phyloP scores from a whole-genome alignment of 345 rosid species.

The Melaleuca alternifolia region DNA sequence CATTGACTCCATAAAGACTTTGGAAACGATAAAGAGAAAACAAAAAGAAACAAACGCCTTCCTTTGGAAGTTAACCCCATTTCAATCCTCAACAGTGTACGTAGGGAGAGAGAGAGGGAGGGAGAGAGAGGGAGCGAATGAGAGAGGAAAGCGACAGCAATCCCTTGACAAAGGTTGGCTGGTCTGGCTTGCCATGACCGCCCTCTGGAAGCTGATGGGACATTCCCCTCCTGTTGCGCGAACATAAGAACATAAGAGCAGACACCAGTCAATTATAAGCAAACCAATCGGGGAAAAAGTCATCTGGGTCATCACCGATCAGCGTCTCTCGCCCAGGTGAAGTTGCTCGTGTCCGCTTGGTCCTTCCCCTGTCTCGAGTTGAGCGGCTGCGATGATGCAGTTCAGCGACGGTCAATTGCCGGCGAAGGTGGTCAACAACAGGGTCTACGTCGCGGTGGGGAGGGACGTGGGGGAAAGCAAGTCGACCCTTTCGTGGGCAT shows the following conservation, averaged over 20 bases:
- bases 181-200: neutral
- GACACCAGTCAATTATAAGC: neutral
- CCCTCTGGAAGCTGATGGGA: neutral
- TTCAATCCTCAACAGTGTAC: neutral
- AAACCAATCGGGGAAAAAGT: neutral
- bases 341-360: neutral
- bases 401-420: neutral
- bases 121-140: too few relatives aligned
- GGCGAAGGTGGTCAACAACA: conserved; percentile 20
- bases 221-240: neutral
- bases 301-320: neutral
- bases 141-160: neutral
- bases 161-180: neutral
- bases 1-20: neutral
- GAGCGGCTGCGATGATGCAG: neutral
- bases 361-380: neutral
- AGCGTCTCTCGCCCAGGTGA: neutral
- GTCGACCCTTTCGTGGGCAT: conserved; percentile 43
- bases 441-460: conserved; percentile 56
- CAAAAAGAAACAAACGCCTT: neutral
- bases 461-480: conserved; percentile 32
- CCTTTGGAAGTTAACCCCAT: neutral
- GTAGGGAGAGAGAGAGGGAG: neutral
- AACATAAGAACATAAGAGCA: neutral
- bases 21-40: neutral